phyloP scores from a whole-genome alignment of 169 alveolate species.

The Pseudocohnilembus persalinus region DNA sequence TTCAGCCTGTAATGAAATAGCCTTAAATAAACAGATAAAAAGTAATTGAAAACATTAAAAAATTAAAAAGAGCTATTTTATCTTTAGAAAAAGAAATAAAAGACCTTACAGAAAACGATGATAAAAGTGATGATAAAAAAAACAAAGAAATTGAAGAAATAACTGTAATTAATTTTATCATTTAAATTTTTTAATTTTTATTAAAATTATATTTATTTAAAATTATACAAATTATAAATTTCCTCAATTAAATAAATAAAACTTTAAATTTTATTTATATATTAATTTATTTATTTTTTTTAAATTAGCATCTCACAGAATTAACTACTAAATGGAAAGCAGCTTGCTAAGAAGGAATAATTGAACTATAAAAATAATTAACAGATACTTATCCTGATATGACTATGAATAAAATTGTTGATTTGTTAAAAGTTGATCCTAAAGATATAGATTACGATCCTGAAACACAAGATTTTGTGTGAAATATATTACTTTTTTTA shows the following conservation, averaged over 20 bases:
- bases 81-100: not conserved
- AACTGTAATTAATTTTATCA: not conserved
- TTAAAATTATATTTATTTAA: too few relatives aligned
- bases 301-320: not conserved
- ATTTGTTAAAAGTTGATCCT: not conserved
- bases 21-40: not conserved
- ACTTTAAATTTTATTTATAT: too few relatives aligned
- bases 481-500: too few relatives aligned
- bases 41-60: not conserved
- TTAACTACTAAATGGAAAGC: not conserved
- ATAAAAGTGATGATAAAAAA: not conserved
- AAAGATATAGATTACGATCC: not conserved
- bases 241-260: too few relatives aligned
- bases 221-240: too few relatives aligned
- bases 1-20: not conserved
- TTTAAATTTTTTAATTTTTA: too few relatives aligned
- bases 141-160: not conserved
- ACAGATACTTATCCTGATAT: not conserved
- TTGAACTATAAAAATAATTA: not conserved
- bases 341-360: not conserved
- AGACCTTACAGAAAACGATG: not conserved
- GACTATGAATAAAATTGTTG: not conserved
- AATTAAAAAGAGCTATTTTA: not conserved
- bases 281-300: too few relatives aligned
- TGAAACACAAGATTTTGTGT: not conserved